Conservation (phyloP, 2,329 filamentous ascomycete species). For the Arachnopeziza araneosa region DNA sequence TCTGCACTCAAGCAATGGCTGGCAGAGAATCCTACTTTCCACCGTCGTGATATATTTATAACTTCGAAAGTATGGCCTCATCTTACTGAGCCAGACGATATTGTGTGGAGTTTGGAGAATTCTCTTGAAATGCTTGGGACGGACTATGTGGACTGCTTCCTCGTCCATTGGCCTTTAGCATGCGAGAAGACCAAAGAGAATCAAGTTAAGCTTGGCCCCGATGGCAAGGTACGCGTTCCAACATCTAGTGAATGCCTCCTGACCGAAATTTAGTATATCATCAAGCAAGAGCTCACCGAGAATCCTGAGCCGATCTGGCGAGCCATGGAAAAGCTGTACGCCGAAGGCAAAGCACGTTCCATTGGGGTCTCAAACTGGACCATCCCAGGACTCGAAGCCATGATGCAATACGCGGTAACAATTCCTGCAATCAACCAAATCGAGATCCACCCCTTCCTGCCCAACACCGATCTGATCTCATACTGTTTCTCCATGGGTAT, state of each 20-base stretch:
- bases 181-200: slow-evolving; percentile 72
- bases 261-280: background rate
- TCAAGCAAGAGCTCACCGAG: background rate
- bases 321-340: slow-evolving; percentile 63
- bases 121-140: slow-evolving; percentile 67
- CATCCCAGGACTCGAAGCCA: slow-evolving; percentile 45
- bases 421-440: slow-evolving; percentile 48
- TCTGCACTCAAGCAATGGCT: slow-evolving; percentile 70
- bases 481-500: slow-evolving; percentile 64
- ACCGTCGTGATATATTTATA: slow-evolving; percentile 75
- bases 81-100: slow-evolving; percentile 57
- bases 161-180: slow-evolving; percentile 79
- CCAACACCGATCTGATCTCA: slow-evolving; percentile 65
- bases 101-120: slow-evolving; percentile 68
- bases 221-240: slow-evolving; percentile 40
- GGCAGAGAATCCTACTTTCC: slow-evolving; percentile 54
- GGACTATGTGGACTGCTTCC: slow-evolving; percentile 73
- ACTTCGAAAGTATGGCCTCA: slow-evolving; percentile 84
- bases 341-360: slow-evolving; percentile 50
- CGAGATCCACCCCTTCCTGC: slow-evolving; percentile 70
- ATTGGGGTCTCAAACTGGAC: slow-evolving; percentile 60
- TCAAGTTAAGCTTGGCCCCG: slow-evolving; percentile 45
- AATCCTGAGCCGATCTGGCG: slow-evolving; percentile 65
- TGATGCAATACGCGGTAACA: slow-evolving; percentile 43
- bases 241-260: background rate